Evolutionary conservation across 257 asterid species (phyloP).

Genomic region (Gardenia jasminoides): DNA sequence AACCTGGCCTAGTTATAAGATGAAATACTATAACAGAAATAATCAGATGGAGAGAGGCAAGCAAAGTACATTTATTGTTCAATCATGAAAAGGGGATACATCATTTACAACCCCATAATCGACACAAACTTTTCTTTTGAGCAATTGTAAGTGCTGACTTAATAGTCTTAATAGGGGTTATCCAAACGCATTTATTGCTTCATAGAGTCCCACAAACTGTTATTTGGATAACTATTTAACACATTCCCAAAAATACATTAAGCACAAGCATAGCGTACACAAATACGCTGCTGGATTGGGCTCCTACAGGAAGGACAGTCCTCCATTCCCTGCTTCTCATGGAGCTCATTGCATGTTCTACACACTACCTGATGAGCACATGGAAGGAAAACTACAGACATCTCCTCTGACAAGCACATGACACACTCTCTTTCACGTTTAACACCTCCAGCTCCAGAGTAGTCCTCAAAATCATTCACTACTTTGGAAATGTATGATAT

Average conservation of each 20-base stretch:
- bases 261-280: constrained; percentile 71
- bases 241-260: constrained; percentile 26
- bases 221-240: constrained; percentile 33
- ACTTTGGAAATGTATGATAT: constrained; percentile 42
- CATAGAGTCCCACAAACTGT: constrained; percentile 39
- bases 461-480: constrained; percentile 29
- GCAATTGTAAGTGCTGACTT: constrained; percentile 10
- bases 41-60: background rate
- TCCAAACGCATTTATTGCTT: constrained; percentile 44
- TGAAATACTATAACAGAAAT: background rate
- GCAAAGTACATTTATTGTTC: constrained; percentile 29
- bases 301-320: constrained; percentile 97
- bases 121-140: constrained; percentile 24
- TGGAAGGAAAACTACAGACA: constrained; percentile 90
- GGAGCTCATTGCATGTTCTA: constrained; percentile 78
- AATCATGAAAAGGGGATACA: constrained; percentile 28
- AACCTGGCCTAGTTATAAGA: background rate
- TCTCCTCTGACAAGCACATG: constrained; percentile 95
- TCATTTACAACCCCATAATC: constrained; percentile 44
- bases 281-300: constrained; percentile 74
- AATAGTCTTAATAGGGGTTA: constrained; percentile 31
- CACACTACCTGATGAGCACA: constrained; percentile 98
- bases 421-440: constrained; percentile 94
- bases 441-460: constrained; percentile 47
- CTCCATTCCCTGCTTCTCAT: constrained; percentile 95